phyloP scores from a whole-genome alignment of 2,329 filamentous ascomycete species.

The Massarina eburnea region DNA sequence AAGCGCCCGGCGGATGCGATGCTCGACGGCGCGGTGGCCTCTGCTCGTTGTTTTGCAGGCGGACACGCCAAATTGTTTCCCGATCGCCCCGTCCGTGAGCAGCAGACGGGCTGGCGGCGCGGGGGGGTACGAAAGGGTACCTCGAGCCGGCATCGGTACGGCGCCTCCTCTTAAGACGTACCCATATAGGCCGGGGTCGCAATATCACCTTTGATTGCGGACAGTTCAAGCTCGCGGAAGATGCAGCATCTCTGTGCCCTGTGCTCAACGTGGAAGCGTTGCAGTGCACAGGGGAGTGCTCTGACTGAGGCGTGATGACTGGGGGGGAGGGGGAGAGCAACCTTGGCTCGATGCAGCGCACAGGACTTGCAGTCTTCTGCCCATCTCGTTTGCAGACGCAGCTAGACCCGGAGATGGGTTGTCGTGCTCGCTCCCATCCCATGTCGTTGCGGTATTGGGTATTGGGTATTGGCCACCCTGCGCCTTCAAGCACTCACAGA shows the following conservation, averaged over 20 bases:
- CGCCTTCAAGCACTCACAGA: slow-evolving; percentile 31
- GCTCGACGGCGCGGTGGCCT: not conserved
- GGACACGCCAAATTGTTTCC: slow-evolving; percentile 27
- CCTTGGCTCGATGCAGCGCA: slow-evolving; percentile 26
- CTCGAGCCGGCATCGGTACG: slow-evolving; percentile 38
- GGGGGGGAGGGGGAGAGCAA: slow-evolving; percentile 26
- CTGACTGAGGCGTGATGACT: slow-evolving; percentile 30
- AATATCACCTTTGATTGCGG: slow-evolving; percentile 43
- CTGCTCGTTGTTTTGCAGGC: slow-evolving; percentile 14
- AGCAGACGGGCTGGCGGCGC: slow-evolving; percentile 27
- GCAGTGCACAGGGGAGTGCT: slow-evolving; percentile 25
- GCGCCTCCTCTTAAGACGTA: slow-evolving; percentile 21
- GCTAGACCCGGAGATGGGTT: slow-evolving; percentile 34
- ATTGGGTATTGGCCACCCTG: slow-evolving; percentile 40
- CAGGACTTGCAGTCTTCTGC: slow-evolving; percentile 26
- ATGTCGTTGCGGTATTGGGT: slow-evolving; percentile 38
- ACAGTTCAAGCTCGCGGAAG: slow-evolving; percentile 38
- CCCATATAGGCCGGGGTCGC: slow-evolving; percentile 34
- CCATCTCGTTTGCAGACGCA: slow-evolving; percentile 39
- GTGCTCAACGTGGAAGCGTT: slow-evolving; percentile 42
- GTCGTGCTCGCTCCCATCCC: slow-evolving; percentile 15
- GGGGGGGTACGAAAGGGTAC: slow-evolving; percentile 33
- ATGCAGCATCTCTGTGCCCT: slow-evolving; percentile 38
- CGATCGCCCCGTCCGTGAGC: slow-evolving; percentile 24
- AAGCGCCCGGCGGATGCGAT: slow-evolving; percentile 4